phyloP scores from a whole-genome alignment of 768 basidiomycete genomes.

The Candolleomyces eurysporus region DNA sequence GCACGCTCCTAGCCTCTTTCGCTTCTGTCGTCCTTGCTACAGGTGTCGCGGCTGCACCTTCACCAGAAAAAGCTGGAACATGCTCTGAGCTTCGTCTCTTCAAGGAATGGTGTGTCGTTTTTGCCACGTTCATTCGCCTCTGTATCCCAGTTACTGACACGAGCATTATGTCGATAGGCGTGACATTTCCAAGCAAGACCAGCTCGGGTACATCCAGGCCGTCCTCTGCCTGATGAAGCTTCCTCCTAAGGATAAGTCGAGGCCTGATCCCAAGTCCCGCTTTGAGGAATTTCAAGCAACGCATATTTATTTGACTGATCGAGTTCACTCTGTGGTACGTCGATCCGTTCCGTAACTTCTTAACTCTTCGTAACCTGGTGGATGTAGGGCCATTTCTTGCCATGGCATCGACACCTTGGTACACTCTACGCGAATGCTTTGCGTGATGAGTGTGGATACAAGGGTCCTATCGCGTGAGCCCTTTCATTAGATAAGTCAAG shows the following conservation, averaged over 20 bases:
- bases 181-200: neutral
- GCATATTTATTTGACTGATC: neutral
- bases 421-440: constrained; percentile 21
- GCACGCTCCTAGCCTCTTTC: no score
- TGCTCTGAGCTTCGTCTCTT: neutral
- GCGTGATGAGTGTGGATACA: constrained; percentile 18
- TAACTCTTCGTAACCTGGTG: neutral
- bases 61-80: neutral
- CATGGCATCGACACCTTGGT: constrained; percentile 23
- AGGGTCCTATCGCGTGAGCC: constrained; percentile 8
- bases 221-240: neutral
- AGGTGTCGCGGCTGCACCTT: no score
- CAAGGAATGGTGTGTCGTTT: neutral
- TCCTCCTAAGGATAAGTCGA: neutral
- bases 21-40: no score
- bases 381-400: constrained; percentile 22
- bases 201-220: neutral
- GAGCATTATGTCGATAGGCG: neutral
- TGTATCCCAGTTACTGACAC: neutral
- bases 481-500: neutral
- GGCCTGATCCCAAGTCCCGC: neutral
- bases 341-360: neutral
- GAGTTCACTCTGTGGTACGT: neutral
- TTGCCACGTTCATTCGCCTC: no score
- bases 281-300: constrained; percentile 5